A percentile compares a stretch with the other conserved stretches of the same genome.
Evolutionary conservation across 345 rosid genomes (phyloP).

Genomic region (Anastatica hierochuntica): DNA sequence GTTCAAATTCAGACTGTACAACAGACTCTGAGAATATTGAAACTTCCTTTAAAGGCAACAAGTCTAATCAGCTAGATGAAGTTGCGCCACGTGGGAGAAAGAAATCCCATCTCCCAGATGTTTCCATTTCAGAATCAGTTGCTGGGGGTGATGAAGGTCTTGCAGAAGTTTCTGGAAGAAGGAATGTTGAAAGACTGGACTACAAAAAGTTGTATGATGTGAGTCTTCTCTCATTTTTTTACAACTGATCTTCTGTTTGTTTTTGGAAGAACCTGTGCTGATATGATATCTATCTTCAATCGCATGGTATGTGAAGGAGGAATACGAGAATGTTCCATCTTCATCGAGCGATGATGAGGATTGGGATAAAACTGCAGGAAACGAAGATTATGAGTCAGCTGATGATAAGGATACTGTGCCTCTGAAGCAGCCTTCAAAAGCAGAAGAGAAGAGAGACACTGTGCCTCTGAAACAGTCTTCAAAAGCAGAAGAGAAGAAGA

Average conservation of each 20-base stretch:
- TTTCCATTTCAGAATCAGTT: conserved; percentile 32
- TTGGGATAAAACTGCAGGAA: conserved; percentile 34
- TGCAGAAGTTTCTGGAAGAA: conserved; percentile 35
- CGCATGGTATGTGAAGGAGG: conserved; percentile 46
- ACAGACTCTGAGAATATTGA: conserved; percentile 74
- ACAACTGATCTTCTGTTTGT: conserved; percentile 1
- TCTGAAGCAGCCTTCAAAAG: conserved; percentile 18
- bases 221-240: conserved; percentile 26
- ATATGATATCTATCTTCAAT: conserved; percentile 12
- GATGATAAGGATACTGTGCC: conserved; percentile 27
- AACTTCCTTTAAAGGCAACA: conserved; percentile 23
- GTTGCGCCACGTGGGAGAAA: conserved; percentile 7
- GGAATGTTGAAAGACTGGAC: conserved; percentile 65
- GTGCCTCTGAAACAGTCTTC: conserved; percentile 17
- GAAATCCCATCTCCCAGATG: conserved; percentile 22
- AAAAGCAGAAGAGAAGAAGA: conserved; percentile 7
- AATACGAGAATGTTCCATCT: conserved; percentile 44
- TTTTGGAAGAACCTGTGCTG: conserved; percentile 3
- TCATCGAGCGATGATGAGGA: conserved; percentile 62
- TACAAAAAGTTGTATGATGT: conserved; percentile 85
- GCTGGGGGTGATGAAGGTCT: conserved; percentile 28
- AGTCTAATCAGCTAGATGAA: conserved; percentile 29
- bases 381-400: conserved; percentile 18
- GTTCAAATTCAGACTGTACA: conserved; percentile 65
- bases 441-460: conserved; percentile 1